Evolutionary conservation across 495 filamentous ascomycete species (phyloP), one percentile per base, ranked within the genome.

Genomic region (Tuber calosporum): DNA sequence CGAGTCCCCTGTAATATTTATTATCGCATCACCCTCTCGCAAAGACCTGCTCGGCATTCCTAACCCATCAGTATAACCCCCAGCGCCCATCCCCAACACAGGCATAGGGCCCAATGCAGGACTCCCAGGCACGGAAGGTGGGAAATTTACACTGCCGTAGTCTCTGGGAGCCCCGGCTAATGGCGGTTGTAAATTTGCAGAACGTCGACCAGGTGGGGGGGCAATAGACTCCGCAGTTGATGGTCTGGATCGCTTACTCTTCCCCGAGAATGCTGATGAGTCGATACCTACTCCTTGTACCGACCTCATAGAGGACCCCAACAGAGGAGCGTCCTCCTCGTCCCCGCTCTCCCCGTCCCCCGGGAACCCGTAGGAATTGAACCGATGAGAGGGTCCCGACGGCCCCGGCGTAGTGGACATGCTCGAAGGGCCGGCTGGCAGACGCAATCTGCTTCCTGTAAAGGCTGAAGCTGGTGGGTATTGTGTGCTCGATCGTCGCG

Each of bases 101-200:
- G 74, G 78, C 66, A 78, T 43, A 73, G 83, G 34, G 69, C 87
- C 86, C 73, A 88, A 40, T 68, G 84, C 84, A 0, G 95, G 95
- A 30, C 91, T 90, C 7, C 87, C 89, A 0, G 95, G 95, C 30
- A 97, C 88, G 0, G 95, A 98, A 1, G 95, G 95, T n/a, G 95
- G 95, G 79, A 97, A 96, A 79, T 99, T 99, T 73, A 98, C 87
- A 40, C 80, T 72, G 7, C 80, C 80, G 62, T 81, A 82, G 20
- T 73, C 76, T 7, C 72, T 73, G 22, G 62, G 2, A 36, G 71
- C 72, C n/a, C 43, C 26, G 3, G 13, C 68, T 19, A 73, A 53
- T 26, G 70, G 72, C 67, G 53, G 53, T 34, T 34, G 53, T 7
- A 62, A 62, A 62, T 34, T 34, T 17, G 26, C 53, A 30, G 53